Percentiles rank a stretch among this genome's conserved stretches.
Conservation (phyloP, 2,329 filamentous ascomycete species). For the Mycocentrospora acerina region DNA sequence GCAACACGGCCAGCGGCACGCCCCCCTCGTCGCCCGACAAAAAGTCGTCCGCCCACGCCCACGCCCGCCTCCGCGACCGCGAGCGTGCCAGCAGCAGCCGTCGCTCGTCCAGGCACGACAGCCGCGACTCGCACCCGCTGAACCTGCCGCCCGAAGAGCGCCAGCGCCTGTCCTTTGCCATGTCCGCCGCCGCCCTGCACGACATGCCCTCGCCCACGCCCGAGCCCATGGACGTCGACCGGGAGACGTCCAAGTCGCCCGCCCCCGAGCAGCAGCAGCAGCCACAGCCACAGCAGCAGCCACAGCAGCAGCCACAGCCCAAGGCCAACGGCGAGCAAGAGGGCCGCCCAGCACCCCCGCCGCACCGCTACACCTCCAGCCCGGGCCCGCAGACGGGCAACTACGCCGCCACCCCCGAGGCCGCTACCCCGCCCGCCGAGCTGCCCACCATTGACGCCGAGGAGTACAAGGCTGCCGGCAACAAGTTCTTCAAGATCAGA, state of each 20-base stretch:
- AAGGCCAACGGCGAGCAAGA: constrained; percentile 51
- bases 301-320: constrained; percentile 48
- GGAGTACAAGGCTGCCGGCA: constrained; percentile 86
- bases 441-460: constrained; percentile 75
- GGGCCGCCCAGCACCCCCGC: constrained; percentile 65
- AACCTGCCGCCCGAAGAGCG: constrained; percentile 90
- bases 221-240: constrained; percentile 76
- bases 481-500: constrained; percentile 95
- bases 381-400: constrained; percentile 47
- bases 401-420: constrained; percentile 41
- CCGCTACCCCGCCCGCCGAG: constrained; percentile 42
- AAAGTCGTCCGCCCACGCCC: constrained; percentile 22
- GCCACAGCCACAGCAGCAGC: constrained; percentile 51
- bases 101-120: constrained; percentile 53
- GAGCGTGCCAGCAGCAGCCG: constrained; percentile 27
- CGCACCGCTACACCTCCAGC: constrained; percentile 61
- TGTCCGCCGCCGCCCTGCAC: constrained; percentile 57
- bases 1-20: constrained; percentile 34
- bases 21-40: constrained; percentile 39
- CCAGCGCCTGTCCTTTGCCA: constrained; percentile 71
- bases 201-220: constrained; percentile 34
- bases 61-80: constrained; percentile 34
- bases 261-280: constrained; percentile 49
- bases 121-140: constrained; percentile 78
- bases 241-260: constrained; percentile 60